Percentiles rank a stretch among this genome's conserved stretches.
Evolutionary conservation across 345 rosid species (phyloP).

Genomic region (Eucalyptus caleyi): DNA sequence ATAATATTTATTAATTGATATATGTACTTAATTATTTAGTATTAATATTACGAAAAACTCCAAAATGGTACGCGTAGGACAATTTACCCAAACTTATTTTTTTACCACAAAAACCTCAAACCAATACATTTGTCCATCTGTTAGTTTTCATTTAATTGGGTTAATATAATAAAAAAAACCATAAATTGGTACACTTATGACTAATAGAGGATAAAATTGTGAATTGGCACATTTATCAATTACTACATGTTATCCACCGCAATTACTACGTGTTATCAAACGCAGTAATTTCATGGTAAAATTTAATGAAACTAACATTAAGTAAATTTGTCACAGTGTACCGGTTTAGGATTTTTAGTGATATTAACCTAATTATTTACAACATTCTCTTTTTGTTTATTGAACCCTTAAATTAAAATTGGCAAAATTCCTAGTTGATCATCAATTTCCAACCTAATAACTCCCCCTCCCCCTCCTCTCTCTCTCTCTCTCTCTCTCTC

Average conservation of each 20-base stretch:
- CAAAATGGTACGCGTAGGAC: fast-evolving
- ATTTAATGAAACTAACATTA: too few species aligned
- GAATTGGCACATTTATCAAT: too few species aligned
- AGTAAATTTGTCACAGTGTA: too few species aligned
- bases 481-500: too few species aligned
- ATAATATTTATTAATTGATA: neutral
- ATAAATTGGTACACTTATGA: fast-evolving
- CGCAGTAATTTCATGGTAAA: fast-evolving
- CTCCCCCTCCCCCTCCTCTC: neutral
- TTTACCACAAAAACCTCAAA: too few species aligned
- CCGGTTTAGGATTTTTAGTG: too few species aligned
- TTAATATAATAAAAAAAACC: fast-evolving
- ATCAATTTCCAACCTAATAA: neutral
- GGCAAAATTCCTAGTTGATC: neutral
- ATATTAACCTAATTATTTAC: neutral
- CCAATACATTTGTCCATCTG: fast-evolving
- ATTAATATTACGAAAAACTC: too few species aligned
- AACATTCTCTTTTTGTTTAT: neutral
- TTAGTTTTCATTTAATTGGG: too few species aligned
- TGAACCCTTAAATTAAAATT: neutral
- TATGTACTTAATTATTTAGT: neutral
- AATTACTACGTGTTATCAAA: fast-evolving
- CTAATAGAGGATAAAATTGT: too few species aligned
- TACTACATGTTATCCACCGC: fast-evolving
- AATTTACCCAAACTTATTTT: too few species aligned